Percentiles rank a stretch among this genome's conserved stretches.
Conservation (phyloP, 2,329 filamentous ascomycete genomes). For the Stachybotrys echinatus region DNA sequence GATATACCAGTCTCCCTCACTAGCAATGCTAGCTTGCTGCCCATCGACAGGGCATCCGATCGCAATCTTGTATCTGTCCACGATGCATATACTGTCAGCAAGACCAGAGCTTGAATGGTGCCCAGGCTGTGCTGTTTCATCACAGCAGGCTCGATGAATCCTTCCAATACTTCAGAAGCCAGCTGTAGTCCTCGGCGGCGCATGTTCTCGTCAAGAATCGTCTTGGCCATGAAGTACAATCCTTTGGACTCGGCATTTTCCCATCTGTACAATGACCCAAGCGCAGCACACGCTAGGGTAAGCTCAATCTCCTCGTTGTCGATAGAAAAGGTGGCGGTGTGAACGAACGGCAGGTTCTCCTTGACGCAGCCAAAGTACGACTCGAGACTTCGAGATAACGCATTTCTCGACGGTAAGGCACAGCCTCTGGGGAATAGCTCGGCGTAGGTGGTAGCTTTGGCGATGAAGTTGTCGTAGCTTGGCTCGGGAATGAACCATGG, state of each 20-base stretch:
- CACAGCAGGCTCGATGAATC: not conserved
- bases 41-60: not conserved
- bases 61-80: not conserved
- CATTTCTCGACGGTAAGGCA: not conserved
- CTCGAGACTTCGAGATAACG: not conserved
- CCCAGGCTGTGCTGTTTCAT: not conserved
- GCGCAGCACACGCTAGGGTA: not conserved
- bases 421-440: not conserved
- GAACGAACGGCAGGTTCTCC: not conserved
- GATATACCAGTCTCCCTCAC: not conserved
- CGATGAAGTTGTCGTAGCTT: not conserved
- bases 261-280: not conserved
- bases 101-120: not conserved
- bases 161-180: not conserved
- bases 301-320: not conserved
- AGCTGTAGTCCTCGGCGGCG: not conserved
- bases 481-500: not conserved
- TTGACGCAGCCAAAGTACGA: not conserved
- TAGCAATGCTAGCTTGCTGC: not conserved
- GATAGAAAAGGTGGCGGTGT: not conserved
- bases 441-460: not conserved
- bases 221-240: not conserved
- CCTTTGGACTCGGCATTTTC: not conserved
- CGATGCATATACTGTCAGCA: not conserved
- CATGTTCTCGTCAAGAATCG: not conserved